Conservation (phyloP, 768 basidiomycete genomes). For the Solioccasus polychromus region DNA sequence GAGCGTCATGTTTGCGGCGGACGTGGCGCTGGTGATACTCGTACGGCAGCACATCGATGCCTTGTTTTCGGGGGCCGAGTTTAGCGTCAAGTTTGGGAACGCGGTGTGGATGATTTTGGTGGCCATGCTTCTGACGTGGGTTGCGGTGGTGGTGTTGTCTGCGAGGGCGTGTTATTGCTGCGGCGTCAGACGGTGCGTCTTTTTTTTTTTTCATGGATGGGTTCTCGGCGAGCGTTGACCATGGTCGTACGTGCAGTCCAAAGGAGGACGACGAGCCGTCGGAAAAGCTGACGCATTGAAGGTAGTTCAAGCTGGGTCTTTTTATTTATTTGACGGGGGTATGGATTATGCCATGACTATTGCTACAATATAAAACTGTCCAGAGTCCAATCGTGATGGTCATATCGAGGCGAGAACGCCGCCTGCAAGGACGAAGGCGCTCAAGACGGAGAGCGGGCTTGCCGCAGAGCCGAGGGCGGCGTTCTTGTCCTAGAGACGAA, state of each 20-base stretch:
- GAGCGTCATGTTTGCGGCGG: constrained; percentile 55
- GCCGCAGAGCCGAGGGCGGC: constrained; percentile 19
- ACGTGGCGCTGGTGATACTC: constrained; percentile 60
- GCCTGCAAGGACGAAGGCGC: constrained; percentile 19
- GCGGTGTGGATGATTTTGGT: constrained; percentile 68
- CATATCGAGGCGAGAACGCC: constrained; percentile 20
- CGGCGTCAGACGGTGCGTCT: constrained; percentile 51
- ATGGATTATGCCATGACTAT: constrained; percentile 11
- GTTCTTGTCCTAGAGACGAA: constrained; percentile 15
- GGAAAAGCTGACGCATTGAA: too few relatives aligned
- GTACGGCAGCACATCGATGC: constrained; percentile 43
- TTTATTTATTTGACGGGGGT: too few relatives aligned
- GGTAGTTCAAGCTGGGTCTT: too few relatives aligned
- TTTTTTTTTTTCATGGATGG: too few relatives aligned
- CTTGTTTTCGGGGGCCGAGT: constrained; percentile 35
- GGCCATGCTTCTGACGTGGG: constrained; percentile 55
- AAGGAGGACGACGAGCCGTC: too few relatives aligned
- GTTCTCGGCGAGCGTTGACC: too few relatives aligned
- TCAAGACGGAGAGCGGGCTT: constrained; percentile 19
- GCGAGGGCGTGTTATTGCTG: constrained; percentile 67
- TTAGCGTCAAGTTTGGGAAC: constrained; percentile 59
- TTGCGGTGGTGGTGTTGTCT: constrained; percentile 57
- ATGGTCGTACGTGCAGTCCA: too few relatives aligned
- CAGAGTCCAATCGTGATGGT: constrained; percentile 8
- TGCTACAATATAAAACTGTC: constrained; percentile 15